phyloP scores from a whole-genome alignment of 2,329 filamentous ascomycete species.

The Fusarium nelsonii region DNA sequence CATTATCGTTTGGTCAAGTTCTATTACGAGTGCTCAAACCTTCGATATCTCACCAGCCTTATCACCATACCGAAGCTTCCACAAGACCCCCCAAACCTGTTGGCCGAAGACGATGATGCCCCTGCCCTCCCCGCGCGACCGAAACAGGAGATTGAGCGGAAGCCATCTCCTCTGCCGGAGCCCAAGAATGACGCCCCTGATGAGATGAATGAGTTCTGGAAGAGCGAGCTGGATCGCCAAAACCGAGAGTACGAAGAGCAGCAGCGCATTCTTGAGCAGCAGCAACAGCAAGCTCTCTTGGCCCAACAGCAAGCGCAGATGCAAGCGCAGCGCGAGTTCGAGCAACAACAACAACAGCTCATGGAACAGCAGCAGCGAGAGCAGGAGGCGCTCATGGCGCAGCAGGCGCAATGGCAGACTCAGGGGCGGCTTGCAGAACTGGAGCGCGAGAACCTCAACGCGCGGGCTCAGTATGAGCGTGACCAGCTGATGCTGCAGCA shows the following conservation, averaged over 20 bases:
- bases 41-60: constrained; percentile 94
- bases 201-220: constrained; percentile 98
- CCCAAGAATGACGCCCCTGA: constrained; percentile 84
- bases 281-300: constrained; percentile 83
- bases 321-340: constrained; percentile 93
- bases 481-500: constrained; percentile 97
- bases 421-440: constrained; percentile 96
- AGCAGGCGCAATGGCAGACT: constrained; percentile 93
- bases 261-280: constrained; percentile 87
- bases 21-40: constrained; percentile 98
- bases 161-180: constrained; percentile 76
- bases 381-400: constrained; percentile 87
- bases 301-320: constrained; percentile 85
- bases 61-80: constrained; percentile 97
- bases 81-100: constrained; percentile 89
- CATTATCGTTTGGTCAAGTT: constrained; percentile 97
- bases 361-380: constrained; percentile 91
- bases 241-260: constrained; percentile 97
- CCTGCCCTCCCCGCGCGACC: constrained; percentile 85
- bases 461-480: constrained; percentile 94
- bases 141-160: constrained; percentile 77
- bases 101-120: constrained; percentile 85
- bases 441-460: constrained; percentile 94
- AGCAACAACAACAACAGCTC: constrained; percentile 90
- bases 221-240: constrained; percentile 88